A percentile compares a stretch with the other conserved stretches of the same genome.
phyloP scores from a whole-genome alignment of 371 early-diverging fungal species.

The Dipsacomyces acuminosporus region DNA sequence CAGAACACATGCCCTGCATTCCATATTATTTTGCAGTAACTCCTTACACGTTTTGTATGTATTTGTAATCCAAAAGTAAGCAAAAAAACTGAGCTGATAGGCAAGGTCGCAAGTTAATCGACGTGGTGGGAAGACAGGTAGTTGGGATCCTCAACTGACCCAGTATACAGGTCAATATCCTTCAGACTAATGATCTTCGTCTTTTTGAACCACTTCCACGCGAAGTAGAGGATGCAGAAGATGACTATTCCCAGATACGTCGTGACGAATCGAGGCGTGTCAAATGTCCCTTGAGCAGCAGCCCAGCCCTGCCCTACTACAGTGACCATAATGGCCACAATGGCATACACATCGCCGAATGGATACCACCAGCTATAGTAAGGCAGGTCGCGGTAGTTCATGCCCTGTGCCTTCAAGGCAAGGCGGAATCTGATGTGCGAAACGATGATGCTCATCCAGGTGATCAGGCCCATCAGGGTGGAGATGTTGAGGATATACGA shows the following conservation, averaged over 20 bases:
- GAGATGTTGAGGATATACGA: slow-evolving; percentile 63
- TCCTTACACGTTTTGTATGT: too few species aligned
- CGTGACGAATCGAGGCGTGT: not conserved
- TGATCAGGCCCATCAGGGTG: slow-evolving; percentile 63
- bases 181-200: slow-evolving; percentile 15
- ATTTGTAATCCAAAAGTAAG: too few species aligned
- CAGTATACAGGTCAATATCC: slow-evolving; percentile 21
- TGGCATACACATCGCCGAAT: slow-evolving; percentile 56
- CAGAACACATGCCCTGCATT: too few species aligned
- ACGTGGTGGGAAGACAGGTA: slow-evolving; percentile 1
- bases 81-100: too few species aligned
- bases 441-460: slow-evolving; percentile 67
- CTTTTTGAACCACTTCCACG: slow-evolving; percentile 7
- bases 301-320: slow-evolving; percentile 53
- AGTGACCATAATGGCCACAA: slow-evolving; percentile 51
- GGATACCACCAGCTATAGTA: slow-evolving; percentile 63
- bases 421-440: slow-evolving; percentile 74
- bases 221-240: slow-evolving; percentile 20
- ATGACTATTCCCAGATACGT: slow-evolving; percentile 18
- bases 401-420: slow-evolving; percentile 62
- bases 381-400: slow-evolving; percentile 56
- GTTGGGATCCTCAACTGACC: not conserved
- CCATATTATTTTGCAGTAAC: too few species aligned
- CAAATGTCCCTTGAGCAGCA: slow-evolving; percentile 36
- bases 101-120: too few species aligned